phyloP scores from a whole-genome alignment of 805 yeast genomes.

The Candida arabinofermentans region DNA sequence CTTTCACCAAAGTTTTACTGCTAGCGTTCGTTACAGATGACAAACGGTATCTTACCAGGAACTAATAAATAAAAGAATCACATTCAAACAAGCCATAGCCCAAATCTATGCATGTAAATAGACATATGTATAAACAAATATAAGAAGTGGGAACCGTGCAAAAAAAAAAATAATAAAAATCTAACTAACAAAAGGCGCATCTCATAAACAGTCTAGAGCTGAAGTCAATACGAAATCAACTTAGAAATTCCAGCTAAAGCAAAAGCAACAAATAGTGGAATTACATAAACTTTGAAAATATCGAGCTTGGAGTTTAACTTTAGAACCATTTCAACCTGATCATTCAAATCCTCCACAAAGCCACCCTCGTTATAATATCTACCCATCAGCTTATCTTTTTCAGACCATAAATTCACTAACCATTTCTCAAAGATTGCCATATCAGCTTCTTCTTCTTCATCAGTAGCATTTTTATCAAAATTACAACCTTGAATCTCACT shows the following conservation, averaged over 20 bases:
- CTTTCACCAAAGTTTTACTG: no score
- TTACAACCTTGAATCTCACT: conserved; percentile 25
- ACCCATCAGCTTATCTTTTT: conserved; percentile 73
- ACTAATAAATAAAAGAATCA: no score
- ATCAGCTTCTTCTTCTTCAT: conserved; percentile 36
- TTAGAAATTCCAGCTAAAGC: not conserved
- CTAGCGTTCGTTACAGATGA: no score
- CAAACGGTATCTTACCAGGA: no score
- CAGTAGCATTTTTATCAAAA: conserved; percentile 40
- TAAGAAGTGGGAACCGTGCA: no score
- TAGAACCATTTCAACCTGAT: conserved; percentile 17
- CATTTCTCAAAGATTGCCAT: conserved; percentile 61
- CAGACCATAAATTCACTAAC: conserved; percentile 70
- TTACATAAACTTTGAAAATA: conserved; percentile 23
- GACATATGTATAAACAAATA: no score
- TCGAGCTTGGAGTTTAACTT: conserved; percentile 21
- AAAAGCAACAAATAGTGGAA: conserved; percentile 15
- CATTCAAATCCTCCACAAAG: conserved; percentile 33
- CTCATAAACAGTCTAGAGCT: no score
- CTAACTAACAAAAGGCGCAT: no score
- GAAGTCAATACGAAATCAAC: not conserved
- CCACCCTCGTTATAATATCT: conserved; percentile 52
- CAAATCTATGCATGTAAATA: no score
- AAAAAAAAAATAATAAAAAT: no score
- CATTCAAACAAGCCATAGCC: no score